phyloP scores from a whole-genome alignment of 1,139 yeast species.

The Torulaspora pretoriensis region DNA sequence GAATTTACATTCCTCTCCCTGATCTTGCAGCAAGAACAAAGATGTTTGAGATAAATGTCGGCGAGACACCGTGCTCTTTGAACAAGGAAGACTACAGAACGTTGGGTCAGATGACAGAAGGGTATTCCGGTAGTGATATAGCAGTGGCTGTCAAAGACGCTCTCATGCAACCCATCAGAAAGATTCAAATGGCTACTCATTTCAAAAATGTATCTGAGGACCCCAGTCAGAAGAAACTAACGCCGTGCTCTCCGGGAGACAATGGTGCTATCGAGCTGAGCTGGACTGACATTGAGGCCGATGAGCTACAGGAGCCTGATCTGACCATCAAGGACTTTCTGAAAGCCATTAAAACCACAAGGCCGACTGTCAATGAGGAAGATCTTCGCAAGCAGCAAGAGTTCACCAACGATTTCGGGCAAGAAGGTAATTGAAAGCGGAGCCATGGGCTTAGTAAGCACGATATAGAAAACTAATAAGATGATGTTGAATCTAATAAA shows the following conservation, averaged over 20 bases:
- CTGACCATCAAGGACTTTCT: constrained; percentile 87
- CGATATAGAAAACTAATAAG: constrained; percentile 7
- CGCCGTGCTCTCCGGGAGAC: constrained; percentile 98
- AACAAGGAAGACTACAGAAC: constrained; percentile 67
- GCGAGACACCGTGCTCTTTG: constrained; percentile 80
- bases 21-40: constrained; percentile 84
- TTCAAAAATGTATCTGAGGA: constrained; percentile 52
- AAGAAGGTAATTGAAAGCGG: constrained; percentile 69
- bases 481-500: constrained; percentile 1
- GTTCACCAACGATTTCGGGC: constrained; percentile 93
- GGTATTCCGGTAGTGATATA: constrained; percentile 96
- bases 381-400: constrained; percentile 81
- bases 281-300: constrained; percentile 90
- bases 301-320: constrained; percentile 85
- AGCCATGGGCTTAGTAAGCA: constrained; percentile 3
- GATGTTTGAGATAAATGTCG: constrained; percentile 93
- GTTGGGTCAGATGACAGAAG: constrained; percentile 91
- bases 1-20: constrained; percentile 93
- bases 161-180: constrained; percentile 94
- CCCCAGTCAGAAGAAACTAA: constrained; percentile 44
- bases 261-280: constrained; percentile 78
- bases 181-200: constrained; percentile 95
- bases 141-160: constrained; percentile 98
- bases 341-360: constrained; percentile 82
- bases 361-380: constrained; percentile 88